Conservation (phyloP, 371 early-diverging fungal species). For the Capniomyces stellatus region DNA sequence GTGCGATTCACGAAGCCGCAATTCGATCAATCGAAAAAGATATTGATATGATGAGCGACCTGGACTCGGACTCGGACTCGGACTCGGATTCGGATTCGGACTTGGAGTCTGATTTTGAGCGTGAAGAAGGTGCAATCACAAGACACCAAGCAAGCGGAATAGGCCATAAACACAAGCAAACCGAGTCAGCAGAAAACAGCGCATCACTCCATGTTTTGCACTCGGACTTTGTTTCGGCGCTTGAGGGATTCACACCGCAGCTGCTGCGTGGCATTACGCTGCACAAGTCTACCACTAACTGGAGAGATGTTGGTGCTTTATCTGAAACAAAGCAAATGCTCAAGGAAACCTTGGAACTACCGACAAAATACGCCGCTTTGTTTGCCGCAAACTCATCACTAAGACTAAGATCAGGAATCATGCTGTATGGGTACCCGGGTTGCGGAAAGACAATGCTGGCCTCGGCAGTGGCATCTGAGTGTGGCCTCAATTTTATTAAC, state of each 20-base stretch:
- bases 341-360: slow-evolving; percentile 87
- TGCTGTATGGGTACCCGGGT: slow-evolving; percentile 98
- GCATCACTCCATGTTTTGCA: slow-evolving; percentile 21
- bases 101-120: background rate
- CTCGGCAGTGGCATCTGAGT: slow-evolving; percentile 92
- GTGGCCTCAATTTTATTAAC: slow-evolving; percentile 78
- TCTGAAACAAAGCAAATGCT: slow-evolving; percentile 58
- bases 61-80: background rate
- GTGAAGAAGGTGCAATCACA: background rate
- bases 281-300: slow-evolving; percentile 53
- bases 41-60: background rate
- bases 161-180: background rate
- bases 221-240: slow-evolving; percentile 52
- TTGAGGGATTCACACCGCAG: slow-evolving; percentile 60
- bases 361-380: slow-evolving; percentile 76
- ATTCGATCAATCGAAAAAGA: slow-evolving; percentile 27
- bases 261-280: slow-evolving; percentile 65
- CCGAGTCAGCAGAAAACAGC: background rate
- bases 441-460: slow-evolving; percentile 99
- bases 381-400: slow-evolving; percentile 65
- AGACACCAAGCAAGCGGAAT: background rate
- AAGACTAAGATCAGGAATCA: slow-evolving; percentile 76
- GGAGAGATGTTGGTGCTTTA: slow-evolving; percentile 84
- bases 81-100: background rate
- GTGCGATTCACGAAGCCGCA: slow-evolving; percentile 66